phyloP scores from a whole-genome alignment of 306 rosid genomes.

The Sophora flavescens region DNA sequence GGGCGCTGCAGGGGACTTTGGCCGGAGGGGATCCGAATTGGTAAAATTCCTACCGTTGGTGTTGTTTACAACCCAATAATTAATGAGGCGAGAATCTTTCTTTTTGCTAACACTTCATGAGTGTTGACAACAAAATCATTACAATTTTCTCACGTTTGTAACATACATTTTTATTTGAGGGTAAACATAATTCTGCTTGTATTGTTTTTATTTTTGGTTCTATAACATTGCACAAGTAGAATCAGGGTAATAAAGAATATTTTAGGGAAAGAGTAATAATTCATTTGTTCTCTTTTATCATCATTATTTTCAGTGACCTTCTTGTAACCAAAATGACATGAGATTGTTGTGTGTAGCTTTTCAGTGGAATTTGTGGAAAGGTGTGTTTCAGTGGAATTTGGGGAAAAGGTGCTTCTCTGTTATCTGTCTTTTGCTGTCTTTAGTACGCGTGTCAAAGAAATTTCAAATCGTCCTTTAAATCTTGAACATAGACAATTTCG shows the following conservation, averaged over 20 bases:
- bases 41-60: slow-evolving; percentile 80
- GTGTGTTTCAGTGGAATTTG: too few relatives aligned
- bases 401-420: slow-evolving; percentile 73
- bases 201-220: slow-evolving; percentile 1
- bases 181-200: background rate
- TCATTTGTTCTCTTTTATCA: background rate
- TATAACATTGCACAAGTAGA: background rate
- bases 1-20: too few relatives aligned
- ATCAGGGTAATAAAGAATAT: background rate
- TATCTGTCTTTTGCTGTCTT: slow-evolving; percentile 21
- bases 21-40: too few relatives aligned
- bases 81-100: slow-evolving; percentile 66
- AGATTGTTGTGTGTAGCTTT: slow-evolving; percentile 60
- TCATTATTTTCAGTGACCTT: slow-evolving; percentile 10
- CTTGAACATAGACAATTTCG: too few relatives aligned
- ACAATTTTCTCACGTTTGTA: background rate
- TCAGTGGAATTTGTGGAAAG: slow-evolving; percentile 71
- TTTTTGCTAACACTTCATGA: background rate
- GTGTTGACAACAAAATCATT: background rate
- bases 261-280: background rate
- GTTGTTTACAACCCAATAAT: slow-evolving; percentile 90
- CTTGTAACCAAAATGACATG: slow-evolving; percentile 17
- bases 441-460: too few relatives aligned
- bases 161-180: background rate
- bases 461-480: too few relatives aligned